Conservation (phyloP, 2,329 filamentous ascomycete genomes). For the Penicillium concentricum region DNA sequence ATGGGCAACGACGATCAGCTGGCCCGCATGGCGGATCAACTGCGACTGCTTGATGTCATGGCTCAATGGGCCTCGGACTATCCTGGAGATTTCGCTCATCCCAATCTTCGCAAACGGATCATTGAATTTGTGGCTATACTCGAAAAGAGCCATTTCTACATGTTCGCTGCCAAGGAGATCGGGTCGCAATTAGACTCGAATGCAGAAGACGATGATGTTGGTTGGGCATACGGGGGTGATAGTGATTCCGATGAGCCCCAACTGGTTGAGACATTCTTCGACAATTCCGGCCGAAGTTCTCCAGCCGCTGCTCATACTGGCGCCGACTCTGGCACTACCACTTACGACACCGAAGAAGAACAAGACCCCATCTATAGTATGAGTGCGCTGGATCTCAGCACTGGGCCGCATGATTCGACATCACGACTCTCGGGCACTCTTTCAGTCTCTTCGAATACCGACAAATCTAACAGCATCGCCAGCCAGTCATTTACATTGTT, state of each 20-base stretch:
- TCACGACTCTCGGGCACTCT: slow-evolving; percentile 40
- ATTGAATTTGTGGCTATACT: slow-evolving; percentile 73
- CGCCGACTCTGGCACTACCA: slow-evolving; percentile 13
- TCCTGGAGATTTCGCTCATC: slow-evolving; percentile 86
- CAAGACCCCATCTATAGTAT: slow-evolving; percentile 41
- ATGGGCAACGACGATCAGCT: slow-evolving; percentile 70
- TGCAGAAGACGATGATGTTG: slow-evolving; percentile 83
- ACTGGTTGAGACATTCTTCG: slow-evolving; percentile 41
- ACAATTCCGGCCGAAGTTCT: slow-evolving; percentile 43
- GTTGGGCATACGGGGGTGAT: slow-evolving; percentile 80
- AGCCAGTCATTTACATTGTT: slow-evolving; percentile 46
- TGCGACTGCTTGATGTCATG: slow-evolving; percentile 78
- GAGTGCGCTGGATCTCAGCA: slow-evolving; percentile 41
- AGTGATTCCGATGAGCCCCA: slow-evolving; percentile 53
- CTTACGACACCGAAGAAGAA: slow-evolving; percentile 30
- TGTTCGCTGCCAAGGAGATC: slow-evolving; percentile 82
- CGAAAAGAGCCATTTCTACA: slow-evolving; percentile 76
- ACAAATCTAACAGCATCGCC: slow-evolving; percentile 39
- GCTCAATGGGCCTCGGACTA: slow-evolving; percentile 88
- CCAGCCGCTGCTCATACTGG: slow-evolving; percentile 34
- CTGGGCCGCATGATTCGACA: slow-evolving; percentile 38
- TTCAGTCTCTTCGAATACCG: slow-evolving; percentile 41
- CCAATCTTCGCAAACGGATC: slow-evolving; percentile 68
- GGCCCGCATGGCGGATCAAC: slow-evolving; percentile 74
- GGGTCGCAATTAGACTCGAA: slow-evolving; percentile 72